Evolutionary conservation across 2,329 filamentous ascomycete species (phyloP).

Genomic region (Cytospora leucostoma): DNA sequence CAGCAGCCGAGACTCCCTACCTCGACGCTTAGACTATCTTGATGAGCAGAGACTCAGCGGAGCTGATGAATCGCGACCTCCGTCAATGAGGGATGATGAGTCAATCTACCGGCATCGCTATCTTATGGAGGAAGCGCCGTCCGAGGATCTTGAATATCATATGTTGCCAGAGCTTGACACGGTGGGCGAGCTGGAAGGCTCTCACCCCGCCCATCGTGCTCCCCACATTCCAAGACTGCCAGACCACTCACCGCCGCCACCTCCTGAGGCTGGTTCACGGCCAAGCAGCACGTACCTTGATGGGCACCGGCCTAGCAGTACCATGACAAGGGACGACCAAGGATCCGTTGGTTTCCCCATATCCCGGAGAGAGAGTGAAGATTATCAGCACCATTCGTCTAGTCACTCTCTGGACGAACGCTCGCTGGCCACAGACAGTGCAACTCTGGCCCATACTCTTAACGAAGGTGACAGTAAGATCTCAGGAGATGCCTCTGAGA

Average conservation of each 20-base stretch:
- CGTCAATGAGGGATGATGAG: constrained; percentile 26
- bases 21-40: constrained; percentile 26
- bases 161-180: constrained; percentile 55
- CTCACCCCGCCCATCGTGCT: constrained; percentile 34
- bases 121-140: constrained; percentile 11
- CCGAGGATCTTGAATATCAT: constrained; percentile 33
- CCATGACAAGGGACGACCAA: constrained; percentile 44
- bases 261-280: constrained; percentile 42
- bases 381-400: constrained; percentile 45
- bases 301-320: constrained; percentile 45
- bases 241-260: constrained; percentile 53
- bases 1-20: constrained; percentile 26
- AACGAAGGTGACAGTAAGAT: constrained; percentile 42
- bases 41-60: constrained; percentile 43
- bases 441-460: constrained; percentile 40
- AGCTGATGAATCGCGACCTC: constrained; percentile 35
- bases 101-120: constrained; percentile 21
- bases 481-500: constrained; percentile 40
- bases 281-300: constrained; percentile 45
- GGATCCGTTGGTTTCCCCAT: constrained; percentile 45
- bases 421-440: constrained; percentile 47
- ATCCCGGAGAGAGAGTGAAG: constrained; percentile 50
- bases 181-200: constrained; percentile 52
- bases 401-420: constrained; percentile 50
- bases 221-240: constrained; percentile 41